Base-by-base conservation (phyloP, 2,329 filamentous ascomycete species). In the Moelleriella libera region DNA sequence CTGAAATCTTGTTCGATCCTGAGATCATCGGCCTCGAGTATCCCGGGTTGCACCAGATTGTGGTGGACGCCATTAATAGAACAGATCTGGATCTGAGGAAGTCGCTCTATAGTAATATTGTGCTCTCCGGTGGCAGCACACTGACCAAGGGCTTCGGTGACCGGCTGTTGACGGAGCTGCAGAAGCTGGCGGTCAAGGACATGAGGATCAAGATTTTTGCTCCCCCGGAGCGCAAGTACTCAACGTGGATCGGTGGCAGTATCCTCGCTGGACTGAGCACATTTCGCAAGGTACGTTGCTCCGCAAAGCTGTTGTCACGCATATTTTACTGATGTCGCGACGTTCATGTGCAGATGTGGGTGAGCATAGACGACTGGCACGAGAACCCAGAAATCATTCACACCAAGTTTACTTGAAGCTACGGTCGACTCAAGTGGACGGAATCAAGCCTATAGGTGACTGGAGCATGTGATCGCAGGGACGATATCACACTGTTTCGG, bases 121-220 rank as follows among this genome's bases (percentile, higher is more conserved):
- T 98, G 51, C 78, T 98, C 41, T 97, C 90, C 1, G 92, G 92
- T 52, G 92, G 92, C 47, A 94, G 88, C 60, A 98, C 92, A 30
- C 73, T 98, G 61, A 97, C 89, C 57, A 96, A 92, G 70, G 92
- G 92, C 43, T 98, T 98, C 62, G 90, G 90, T 48, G 92, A 97
- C 67, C 79, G 92, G 46, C 70, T 98, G 57, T 73, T 98, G 61
- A 82, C 86, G 56, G 92, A 98, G 69, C 84, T 97, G 55, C 92
- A 96, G 69, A 77, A 83, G 63, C 71, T 97, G 58, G 92, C 92
- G 9, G 88, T 97, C 57, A 96, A 96, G 74, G 92, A 98, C 64
- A 98, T 96, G 90, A 82, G 89, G 60, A 97, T 98, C 71, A 95
- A 96, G 75, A 98, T 98, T 62, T 95, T 94, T 70, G 92, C 92